Conservation (phyloP, 306 rosid genomes). For the Lablab purpureus region DNA sequence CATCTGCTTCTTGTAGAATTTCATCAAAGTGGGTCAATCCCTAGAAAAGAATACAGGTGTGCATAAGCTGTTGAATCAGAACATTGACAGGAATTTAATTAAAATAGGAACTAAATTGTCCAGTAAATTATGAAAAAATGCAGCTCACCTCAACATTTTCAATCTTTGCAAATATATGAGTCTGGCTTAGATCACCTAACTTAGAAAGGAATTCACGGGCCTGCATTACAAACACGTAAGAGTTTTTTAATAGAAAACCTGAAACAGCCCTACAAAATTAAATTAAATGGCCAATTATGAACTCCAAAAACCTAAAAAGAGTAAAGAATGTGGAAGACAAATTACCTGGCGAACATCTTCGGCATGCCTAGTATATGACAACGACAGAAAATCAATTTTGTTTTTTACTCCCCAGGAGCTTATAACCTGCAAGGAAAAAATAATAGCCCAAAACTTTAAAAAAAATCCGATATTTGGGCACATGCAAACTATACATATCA, state of each 20-base stretch:
- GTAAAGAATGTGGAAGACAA: slow-evolving; percentile 37
- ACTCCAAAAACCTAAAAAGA: slow-evolving; percentile 25
- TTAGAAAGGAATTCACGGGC: slow-evolving; percentile 84
- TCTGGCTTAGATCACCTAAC: slow-evolving; percentile 75
- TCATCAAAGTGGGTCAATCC: slow-evolving; percentile 92
- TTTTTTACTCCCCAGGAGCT: slow-evolving; percentile 86
- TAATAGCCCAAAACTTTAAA: slow-evolving; percentile 26
- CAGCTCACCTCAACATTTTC: slow-evolving; percentile 83
- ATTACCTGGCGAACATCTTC: slow-evolving; percentile 89
- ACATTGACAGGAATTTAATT: slow-evolving; percentile 26
- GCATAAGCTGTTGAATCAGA: slow-evolving; percentile 28
- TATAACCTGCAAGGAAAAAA: slow-evolving; percentile 66
- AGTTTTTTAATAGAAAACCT: slow-evolving; percentile 26
- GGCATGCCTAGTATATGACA: slow-evolving; percentile 85
- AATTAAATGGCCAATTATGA: slow-evolving; percentile 19
- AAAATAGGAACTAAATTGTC: slow-evolving; percentile 12
- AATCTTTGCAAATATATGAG: slow-evolving; percentile 93
- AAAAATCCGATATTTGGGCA: slow-evolving; percentile 20
- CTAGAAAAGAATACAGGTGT: slow-evolving; percentile 53
- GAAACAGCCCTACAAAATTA: slow-evolving; percentile 29
- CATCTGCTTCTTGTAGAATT: slow-evolving; percentile 95
- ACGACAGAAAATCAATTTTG: slow-evolving; percentile 87
- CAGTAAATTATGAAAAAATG: slow-evolving; percentile 30
- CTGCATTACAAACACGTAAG: slow-evolving; percentile 51
- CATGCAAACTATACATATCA: slow-evolving; percentile 8